Percentiles rank a stretch among this genome's conserved stretches.
phyloP scores from a whole-genome alignment of 164 flowering plant species.

The Kalanchoe fedtschenkoi region DNA sequence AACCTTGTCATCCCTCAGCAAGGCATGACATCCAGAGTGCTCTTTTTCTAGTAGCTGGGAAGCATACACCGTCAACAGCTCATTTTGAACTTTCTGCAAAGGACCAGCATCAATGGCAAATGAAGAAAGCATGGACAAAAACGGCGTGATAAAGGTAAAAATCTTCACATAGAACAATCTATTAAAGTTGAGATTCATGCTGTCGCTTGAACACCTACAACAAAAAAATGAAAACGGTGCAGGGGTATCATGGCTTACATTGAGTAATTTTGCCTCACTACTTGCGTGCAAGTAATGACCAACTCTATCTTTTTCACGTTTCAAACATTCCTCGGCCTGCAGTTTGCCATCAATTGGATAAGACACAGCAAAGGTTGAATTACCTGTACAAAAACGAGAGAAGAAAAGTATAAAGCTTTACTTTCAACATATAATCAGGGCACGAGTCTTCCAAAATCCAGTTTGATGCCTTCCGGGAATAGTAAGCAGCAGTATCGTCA shows the following conservation, averaged over 20 bases:
- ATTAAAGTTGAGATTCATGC: too few species aligned
- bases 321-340: conserved; percentile 84
- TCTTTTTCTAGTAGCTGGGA: conserved; percentile 83
- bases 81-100: conserved; percentile 51
- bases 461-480: conserved; percentile 71
- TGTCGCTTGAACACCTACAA: too few species aligned
- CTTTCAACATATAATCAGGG: conserved; percentile 82
- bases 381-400: neutral
- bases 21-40: conserved; percentile 84
- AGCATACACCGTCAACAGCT: conserved; percentile 42
- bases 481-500: conserved; percentile 54
- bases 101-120: neutral
- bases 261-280: conserved; percentile 67
- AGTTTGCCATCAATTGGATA: conserved; percentile 10
- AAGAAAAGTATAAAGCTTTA: conserved; percentile 8
- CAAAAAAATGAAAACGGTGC: too few species aligned
- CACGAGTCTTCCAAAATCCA: conserved; percentile 87
- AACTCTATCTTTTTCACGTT: conserved; percentile 75
- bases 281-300: conserved; percentile 74
- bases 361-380: neutral
- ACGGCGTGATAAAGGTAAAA: neutral
- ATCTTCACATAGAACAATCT: too few species aligned
- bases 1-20: conserved; percentile 89
- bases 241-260: conserved; percentile 36
- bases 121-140: neutral